phyloP scores from a whole-genome alignment of 2,329 filamentous ascomycete species.

The Sarocladium oryzae region DNA sequence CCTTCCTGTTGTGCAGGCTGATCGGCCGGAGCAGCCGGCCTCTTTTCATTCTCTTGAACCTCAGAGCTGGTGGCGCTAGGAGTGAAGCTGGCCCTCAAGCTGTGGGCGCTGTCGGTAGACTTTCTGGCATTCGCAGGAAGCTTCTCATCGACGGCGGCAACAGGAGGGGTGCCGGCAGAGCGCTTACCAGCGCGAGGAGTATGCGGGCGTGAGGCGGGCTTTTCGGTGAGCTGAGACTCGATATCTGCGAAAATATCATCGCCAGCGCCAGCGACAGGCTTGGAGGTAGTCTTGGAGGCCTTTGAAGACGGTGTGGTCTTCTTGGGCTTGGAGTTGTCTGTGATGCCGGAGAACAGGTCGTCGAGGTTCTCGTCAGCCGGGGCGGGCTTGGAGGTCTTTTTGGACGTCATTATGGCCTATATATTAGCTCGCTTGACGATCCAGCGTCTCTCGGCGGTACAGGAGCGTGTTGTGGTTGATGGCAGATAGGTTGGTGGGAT shows the following conservation, averaged over 20 bases:
- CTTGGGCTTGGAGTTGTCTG: conserved; percentile 46
- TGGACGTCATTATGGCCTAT: conserved; percentile 47
- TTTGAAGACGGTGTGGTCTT: conserved; percentile 36
- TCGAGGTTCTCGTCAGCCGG: conserved; percentile 57
- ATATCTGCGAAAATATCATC: conserved; percentile 84
- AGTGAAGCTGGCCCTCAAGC: conserved; percentile 66
- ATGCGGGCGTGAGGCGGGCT: conserved; percentile 68
- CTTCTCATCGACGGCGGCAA: conserved; percentile 60
- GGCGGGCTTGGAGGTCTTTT: conserved; percentile 46
- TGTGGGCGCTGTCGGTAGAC: conserved; percentile 70
- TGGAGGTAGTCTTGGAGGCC: conserved; percentile 40
- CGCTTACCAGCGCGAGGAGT: conserved; percentile 61
- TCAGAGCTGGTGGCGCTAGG: conserved; percentile 60
- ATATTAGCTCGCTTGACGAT: conserved; percentile 8
- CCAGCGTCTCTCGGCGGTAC: conserved; percentile 1
- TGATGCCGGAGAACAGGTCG: conserved; percentile 59
- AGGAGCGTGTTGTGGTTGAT: neutral
- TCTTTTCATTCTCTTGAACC: conserved; percentile 51
- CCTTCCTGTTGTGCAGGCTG: conserved; percentile 32
- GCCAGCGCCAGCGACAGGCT: conserved; percentile 47
- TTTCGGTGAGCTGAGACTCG: conserved; percentile 64
- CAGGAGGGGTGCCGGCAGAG: conserved; percentile 43
- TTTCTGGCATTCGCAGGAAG: conserved; percentile 42
- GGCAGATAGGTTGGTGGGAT: neutral
- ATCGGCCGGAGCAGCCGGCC: conserved; percentile 20